A percentile compares a stretch with the other conserved stretches of the same genome.
phyloP scores from a whole-genome alignment of 2,329 filamentous ascomycete genomes.

The Erysiphe pisi region DNA sequence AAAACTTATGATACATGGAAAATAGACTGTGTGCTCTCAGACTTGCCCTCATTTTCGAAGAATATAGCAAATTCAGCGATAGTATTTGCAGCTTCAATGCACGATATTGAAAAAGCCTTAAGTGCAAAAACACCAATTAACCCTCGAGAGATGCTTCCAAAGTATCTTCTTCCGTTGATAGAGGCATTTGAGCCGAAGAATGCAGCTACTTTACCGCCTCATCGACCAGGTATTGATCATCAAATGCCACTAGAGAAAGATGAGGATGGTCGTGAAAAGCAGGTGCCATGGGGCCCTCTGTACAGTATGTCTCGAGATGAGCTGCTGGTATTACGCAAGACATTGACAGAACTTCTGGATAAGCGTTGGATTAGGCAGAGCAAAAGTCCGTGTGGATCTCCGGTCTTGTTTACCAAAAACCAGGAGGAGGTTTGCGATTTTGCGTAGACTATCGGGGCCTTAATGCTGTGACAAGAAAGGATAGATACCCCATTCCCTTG shows the following conservation, averaged over 20 bases:
- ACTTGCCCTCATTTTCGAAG: not conserved
- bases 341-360: not conserved
- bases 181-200: constrained; percentile 15
- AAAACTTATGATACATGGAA: not conserved
- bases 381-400: constrained; percentile 1
- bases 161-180: constrained; percentile 2
- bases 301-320: constrained; percentile 16
- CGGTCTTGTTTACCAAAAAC: constrained; percentile 10
- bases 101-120: not conserved
- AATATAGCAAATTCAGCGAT: not conserved
- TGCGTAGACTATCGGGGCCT: constrained; percentile 10
- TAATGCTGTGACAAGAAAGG: not conserved
- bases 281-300: not conserved
- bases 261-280: constrained; percentile 16
- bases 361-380: constrained; percentile 7
- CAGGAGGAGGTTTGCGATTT: constrained; percentile 17
- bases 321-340: not conserved
- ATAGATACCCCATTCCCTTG: constrained; percentile 25
- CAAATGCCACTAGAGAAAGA: constrained; percentile 10
- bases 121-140: not conserved
- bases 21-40: not conserved
- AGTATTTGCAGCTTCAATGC: constrained; percentile 12
- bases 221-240: constrained; percentile 22
- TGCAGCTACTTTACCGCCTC: constrained; percentile 1
- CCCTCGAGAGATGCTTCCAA: constrained; percentile 14